A percentile compares a stretch with the other conserved stretches of the same genome.
These are phyloP conservation scores for Peniophora sp. DNA, from an alignment of 1,284 basidiomycete genomes.

Conservation along the genomic window DNA sequence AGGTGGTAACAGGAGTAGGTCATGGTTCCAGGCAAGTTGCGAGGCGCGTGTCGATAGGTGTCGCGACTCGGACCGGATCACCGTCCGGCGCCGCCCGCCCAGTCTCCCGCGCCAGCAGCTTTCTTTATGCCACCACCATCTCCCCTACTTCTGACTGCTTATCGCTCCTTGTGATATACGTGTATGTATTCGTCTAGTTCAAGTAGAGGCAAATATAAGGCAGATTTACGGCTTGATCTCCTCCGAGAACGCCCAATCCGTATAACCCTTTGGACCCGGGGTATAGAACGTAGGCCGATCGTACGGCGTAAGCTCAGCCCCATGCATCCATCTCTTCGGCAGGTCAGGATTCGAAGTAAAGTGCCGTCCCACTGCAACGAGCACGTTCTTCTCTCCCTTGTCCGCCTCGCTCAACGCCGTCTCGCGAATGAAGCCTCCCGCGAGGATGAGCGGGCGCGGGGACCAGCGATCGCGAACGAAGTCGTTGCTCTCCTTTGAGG, in stretches of 20 bases:
- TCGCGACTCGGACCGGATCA: no score
- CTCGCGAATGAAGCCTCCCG: slow-evolving; percentile 23
- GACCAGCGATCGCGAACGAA: slow-evolving; percentile 18
- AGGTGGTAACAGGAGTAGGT: no score
- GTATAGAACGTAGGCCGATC: slow-evolving; percentile 21
- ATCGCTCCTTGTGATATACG: no score
- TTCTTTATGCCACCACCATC: no score
- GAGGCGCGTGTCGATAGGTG: no score
- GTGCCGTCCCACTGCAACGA: slow-evolving; percentile 35
- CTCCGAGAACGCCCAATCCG: slow-evolving; percentile 28
- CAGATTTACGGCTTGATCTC: no score
- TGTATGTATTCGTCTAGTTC: no score
- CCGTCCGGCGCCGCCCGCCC: no score
- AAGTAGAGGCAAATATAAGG: no score
- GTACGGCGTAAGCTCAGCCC: slow-evolving; percentile 23
- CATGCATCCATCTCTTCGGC: slow-evolving; percentile 29
- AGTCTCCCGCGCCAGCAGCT: no score
- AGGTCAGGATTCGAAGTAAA: slow-evolving; percentile 50
- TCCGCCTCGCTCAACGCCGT: slow-evolving; percentile 15
- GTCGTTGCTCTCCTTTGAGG: slow-evolving; percentile 14
- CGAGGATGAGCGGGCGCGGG: slow-evolving; percentile 21
- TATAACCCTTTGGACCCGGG: slow-evolving; percentile 24
- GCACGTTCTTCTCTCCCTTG: slow-evolving; percentile 16
- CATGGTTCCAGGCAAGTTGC: no score
- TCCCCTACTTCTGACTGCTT: no score